Conservation (phyloP, 2,329 filamentous ascomycete species). For the Ophiostoma novo-ulmi region DNA sequence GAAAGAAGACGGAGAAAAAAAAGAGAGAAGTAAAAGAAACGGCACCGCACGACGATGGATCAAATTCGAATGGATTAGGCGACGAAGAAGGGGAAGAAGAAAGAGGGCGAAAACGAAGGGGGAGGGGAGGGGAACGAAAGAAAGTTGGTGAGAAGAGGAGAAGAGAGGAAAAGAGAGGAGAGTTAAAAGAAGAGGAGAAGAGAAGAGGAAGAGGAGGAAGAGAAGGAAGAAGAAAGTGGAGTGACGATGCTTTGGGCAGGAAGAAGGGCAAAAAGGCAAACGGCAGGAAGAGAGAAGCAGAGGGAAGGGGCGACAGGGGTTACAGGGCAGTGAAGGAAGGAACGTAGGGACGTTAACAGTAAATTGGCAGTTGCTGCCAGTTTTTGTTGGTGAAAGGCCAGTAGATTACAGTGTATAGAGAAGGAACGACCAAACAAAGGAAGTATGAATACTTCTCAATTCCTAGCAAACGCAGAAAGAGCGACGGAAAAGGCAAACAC, state of each 20-base stretch:
- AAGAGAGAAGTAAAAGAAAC: neutral
- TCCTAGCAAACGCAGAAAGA: neutral
- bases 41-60: conserved; percentile 11
- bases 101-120: conserved; percentile 12
- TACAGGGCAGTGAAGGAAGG: neutral
- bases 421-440: neutral
- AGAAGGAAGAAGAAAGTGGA: neutral
- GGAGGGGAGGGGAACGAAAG: conserved; percentile 15
- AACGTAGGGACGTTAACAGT: neutral
- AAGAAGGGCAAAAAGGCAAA: conserved; percentile 7
- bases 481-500: conserved; percentile 3
- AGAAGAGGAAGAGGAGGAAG: too few relatives aligned
- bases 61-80: conserved; percentile 16
- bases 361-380: neutral
- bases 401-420: neutral
- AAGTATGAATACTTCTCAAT: too few relatives aligned
- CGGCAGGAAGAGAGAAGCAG: neutral
- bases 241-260: conserved; percentile 11
- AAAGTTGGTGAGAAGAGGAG: conserved; percentile 9
- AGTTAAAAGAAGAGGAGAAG: neutral
- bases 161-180: neutral
- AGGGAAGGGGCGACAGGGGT: conserved; percentile 14
- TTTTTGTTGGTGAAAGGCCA: neutral
- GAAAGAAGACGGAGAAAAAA: neutral
- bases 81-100: conserved; percentile 11